Evolutionary conservation across 2,329 filamentous ascomycete genomes (phyloP).

Genomic region (Verticillium nonalfalfae): DNA sequence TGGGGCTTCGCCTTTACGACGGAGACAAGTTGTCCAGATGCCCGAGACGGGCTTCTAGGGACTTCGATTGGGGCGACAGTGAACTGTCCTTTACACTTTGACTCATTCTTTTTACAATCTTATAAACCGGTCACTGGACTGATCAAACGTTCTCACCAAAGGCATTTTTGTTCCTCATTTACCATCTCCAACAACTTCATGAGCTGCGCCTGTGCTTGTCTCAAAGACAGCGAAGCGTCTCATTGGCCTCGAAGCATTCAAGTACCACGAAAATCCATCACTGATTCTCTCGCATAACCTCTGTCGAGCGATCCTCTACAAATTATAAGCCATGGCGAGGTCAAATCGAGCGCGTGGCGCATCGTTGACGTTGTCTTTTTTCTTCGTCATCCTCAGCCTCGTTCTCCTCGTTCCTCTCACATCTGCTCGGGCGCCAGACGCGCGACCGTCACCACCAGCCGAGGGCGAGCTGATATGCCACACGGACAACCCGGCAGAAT

Average conservation of each 20-base stretch:
- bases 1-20: constrained; percentile 6
- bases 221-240: background rate
- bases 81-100: constrained; percentile 11
- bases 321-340: constrained; percentile 2
- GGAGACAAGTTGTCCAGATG: constrained; percentile 10
- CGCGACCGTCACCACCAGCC: constrained; percentile 21
- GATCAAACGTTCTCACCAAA: background rate
- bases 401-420: constrained; percentile 4
- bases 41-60: constrained; percentile 3
- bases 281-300: background rate
- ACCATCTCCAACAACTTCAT: background rate
- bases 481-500: constrained; percentile 51
- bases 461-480: constrained; percentile 59
- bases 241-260: background rate
- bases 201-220: background rate
- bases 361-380: constrained; percentile 1
- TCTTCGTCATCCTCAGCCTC: constrained; percentile 7
- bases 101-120: constrained; percentile 4
- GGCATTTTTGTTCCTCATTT: background rate
- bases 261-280: background rate
- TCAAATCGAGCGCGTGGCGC: background rate
- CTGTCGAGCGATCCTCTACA: background rate
- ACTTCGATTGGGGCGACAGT: constrained; percentile 7
- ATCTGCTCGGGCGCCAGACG: constrained; percentile 2
- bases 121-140: background rate